Conservation (phyloP, 495 filamentous ascomycete genomes). For the Hypomontagnella submonticulosa region DNA sequence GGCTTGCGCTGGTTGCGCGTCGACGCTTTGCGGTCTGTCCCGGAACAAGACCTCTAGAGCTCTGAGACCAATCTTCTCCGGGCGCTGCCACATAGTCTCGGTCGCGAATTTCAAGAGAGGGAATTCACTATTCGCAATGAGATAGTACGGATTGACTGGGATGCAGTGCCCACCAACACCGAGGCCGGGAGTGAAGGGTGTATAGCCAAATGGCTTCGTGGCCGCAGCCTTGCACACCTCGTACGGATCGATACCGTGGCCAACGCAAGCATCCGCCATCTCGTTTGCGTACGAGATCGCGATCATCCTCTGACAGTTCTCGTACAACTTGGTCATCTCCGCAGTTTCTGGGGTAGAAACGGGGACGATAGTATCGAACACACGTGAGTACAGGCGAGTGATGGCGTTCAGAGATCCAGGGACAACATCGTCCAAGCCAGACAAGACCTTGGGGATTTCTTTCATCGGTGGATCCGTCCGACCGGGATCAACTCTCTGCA, state of each 20-base stretch:
- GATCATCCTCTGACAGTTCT: slow-evolving; percentile 57
- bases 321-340: slow-evolving; percentile 58
- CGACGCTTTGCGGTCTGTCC: neutral
- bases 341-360: slow-evolving; percentile 54
- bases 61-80: slow-evolving; percentile 41
- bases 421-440: slow-evolving; percentile 48
- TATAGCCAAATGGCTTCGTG: slow-evolving; percentile 56
- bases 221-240: slow-evolving; percentile 52
- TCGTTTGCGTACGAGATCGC: slow-evolving; percentile 56
- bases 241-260: slow-evolving; percentile 51
- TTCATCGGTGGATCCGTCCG: slow-evolving; percentile 42
- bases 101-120: slow-evolving; percentile 50
- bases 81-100: slow-evolving; percentile 48
- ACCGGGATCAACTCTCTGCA: slow-evolving; percentile 53
- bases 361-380: slow-evolving; percentile 49
- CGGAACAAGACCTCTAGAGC: slow-evolving; percentile 30
- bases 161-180: slow-evolving; percentile 57
- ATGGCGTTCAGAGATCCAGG: slow-evolving; percentile 49
- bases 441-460: slow-evolving; percentile 52
- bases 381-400: slow-evolving; percentile 44
- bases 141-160: slow-evolving; percentile 54
- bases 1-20: neutral
- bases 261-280: slow-evolving; percentile 54
- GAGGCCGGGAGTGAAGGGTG: slow-evolving; percentile 48
- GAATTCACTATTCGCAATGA: slow-evolving; percentile 48